These are phyloP conservation scores for Pestalotiopsis sp. DNA, from an alignment of 2,329 filamentous ascomycete genomes.

Conservation along the genomic window DNA sequence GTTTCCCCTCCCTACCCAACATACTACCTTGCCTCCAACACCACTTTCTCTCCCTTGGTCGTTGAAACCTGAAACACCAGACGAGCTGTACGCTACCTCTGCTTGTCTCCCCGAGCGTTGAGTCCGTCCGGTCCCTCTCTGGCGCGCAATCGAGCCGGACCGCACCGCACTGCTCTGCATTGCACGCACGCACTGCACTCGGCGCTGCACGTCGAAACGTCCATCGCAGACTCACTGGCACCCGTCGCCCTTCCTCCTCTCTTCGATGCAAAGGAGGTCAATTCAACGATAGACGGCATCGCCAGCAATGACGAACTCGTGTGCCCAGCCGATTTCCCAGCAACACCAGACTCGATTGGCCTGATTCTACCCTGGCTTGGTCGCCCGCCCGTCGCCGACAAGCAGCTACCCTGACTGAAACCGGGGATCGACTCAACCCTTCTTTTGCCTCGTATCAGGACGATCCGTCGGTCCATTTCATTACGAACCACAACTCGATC, in stretches of 20 bases:
- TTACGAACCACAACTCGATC: neutral
- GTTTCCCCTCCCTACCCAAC: neutral
- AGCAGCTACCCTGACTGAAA: slow-evolving; percentile 14
- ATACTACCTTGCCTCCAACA: slow-evolving; percentile 4
- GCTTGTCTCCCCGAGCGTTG: neutral
- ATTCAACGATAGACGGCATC: neutral
- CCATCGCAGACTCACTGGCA: neutral
- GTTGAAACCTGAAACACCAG: slow-evolving; percentile 15
- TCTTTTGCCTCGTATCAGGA: slow-evolving; percentile 11
- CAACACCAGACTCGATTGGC: slow-evolving; percentile 14
- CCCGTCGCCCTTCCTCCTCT: neutral
- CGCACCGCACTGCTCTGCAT: neutral
- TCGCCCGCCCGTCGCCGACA: slow-evolving; percentile 12
- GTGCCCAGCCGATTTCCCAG: slow-evolving; percentile 11
- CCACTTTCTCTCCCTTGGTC: slow-evolving; percentile 8
- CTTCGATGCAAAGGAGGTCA: neutral
- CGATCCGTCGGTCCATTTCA: slow-evolving; percentile 7
- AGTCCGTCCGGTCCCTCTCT: neutral
- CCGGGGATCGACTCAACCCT: slow-evolving; percentile 14
- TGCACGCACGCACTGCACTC: neutral
- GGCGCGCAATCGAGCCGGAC: neutral
- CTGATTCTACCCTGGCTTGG: slow-evolving; percentile 13
- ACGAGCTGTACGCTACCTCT: slow-evolving; percentile 7
- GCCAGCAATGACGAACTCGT: slow-evolving; percentile 14
- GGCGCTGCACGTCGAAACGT: neutral